Conservation (phyloP, 169 alveolate genomes). For the Ichthyophthirius multifiliis region DNA sequence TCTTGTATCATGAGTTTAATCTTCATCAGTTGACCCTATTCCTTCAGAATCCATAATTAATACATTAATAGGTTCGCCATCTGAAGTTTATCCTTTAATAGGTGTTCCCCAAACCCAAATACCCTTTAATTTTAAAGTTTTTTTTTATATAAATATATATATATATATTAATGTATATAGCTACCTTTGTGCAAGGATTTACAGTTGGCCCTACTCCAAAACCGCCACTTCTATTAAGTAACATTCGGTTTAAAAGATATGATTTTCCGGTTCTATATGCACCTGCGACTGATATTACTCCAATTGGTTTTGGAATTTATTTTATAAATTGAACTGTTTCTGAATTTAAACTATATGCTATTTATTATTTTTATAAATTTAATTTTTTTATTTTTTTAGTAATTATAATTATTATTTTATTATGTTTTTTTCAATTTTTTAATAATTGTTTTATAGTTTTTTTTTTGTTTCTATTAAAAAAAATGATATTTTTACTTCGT, state of each 20-base stretch:
- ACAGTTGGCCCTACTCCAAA: constrained; percentile 84
- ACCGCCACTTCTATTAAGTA: constrained; percentile 67
- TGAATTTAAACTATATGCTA: constrained; percentile 17
- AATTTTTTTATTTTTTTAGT: too few relatives aligned
- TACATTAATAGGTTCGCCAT: constrained; percentile 67
- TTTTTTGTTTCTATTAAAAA: too few relatives aligned
- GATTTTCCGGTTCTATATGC: constrained; percentile 84
- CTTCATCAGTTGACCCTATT: constrained; percentile 80
- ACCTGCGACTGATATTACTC: constrained; percentile 83
- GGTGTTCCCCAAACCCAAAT: constrained; percentile 84
- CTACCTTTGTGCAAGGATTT: constrained; percentile 83
- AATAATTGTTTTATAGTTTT: too few relatives aligned
- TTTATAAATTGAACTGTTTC: constrained; percentile 65
- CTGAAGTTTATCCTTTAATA: constrained; percentile 61
- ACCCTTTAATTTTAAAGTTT: constrained; percentile 44
- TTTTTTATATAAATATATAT: too few relatives aligned
- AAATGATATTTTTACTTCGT: constrained; percentile 1
- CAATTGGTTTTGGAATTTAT: constrained; percentile 60
- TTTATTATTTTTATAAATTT: not conserved
- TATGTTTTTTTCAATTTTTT: too few relatives aligned
- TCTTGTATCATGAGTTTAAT: constrained; percentile 76
- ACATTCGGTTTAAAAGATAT: constrained; percentile 76
- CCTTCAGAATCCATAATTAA: constrained; percentile 84
- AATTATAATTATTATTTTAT: too few relatives aligned
- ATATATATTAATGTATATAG: too few relatives aligned